Base-by-base conservation (phyloP, 2,329 filamentous ascomycete species). In the Catunica adiposa region DNA sequence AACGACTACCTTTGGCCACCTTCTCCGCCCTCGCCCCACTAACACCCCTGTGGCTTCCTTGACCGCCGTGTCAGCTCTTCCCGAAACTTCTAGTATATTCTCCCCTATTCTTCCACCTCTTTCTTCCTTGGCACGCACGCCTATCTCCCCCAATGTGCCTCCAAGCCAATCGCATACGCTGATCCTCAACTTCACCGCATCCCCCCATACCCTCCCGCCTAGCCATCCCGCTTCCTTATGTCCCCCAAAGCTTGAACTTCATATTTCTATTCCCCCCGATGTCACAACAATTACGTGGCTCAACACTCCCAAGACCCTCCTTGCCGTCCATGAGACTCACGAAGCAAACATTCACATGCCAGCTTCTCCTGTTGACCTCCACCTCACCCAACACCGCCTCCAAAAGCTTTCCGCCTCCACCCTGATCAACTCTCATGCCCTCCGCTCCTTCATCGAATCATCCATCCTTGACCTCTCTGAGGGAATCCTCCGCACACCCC, bases 1-100 rank as follows among this genome's bases (percentile, higher is more conserved):
- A 1, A 64, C 62, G 2, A 74, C 75, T 9, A 66, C 68, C 2
- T 80, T 80, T 60, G 77, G 77, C 17, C 72, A 76, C 54, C 59
- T 79, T 34, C 68, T 80, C 0, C 71, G 74, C 58, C 51, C 55
- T 4, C 53, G 60, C 22, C 62, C 65, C 37, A 51, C 57, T 15
- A 25, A 14, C 31, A 26, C 54, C 50, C 26, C 15, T 4, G 14
- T 51, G 3, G 22, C 58, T 22, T 55, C 22, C 17, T 26, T 37
- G n/a, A 37, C 40, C 17, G 26, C 42, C 17, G 6, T 29, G 17
- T 25, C 20, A 26, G 15, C 53, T 7, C 3, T 26, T 8, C 11
- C 34, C 31, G 40, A 22, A 15, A n/a, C 53, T 38, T 51, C 51
- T 20, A 3, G 17, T 17, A 66, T 72, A 48, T 69, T 80, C 37